Evolutionary conservation across 2,329 filamentous ascomycete genomes (phyloP).

Genomic region (Cryphonectria radicalis): DNA sequence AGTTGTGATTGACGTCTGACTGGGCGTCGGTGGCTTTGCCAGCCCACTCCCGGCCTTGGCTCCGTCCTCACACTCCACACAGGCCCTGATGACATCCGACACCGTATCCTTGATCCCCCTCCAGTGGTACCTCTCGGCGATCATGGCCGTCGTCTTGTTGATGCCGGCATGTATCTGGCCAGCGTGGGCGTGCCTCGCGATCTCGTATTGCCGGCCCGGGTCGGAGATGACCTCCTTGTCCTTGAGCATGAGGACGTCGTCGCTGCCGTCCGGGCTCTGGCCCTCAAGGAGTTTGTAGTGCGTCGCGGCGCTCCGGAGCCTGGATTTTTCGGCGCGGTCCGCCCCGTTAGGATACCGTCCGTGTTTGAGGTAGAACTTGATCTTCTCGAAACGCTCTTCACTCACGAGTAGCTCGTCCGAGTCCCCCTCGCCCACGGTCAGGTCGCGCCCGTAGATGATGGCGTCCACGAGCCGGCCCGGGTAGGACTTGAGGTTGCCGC

Average conservation of each 20-base stretch:
- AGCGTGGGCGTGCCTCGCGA: slow-evolving; percentile 77
- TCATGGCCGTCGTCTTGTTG: slow-evolving; percentile 95
- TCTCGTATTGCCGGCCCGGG: slow-evolving; percentile 86
- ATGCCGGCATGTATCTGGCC: slow-evolving; percentile 79
- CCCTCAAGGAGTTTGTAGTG: slow-evolving; percentile 85
- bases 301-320: slow-evolving; percentile 88
- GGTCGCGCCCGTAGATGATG: slow-evolving; percentile 76
- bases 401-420: slow-evolving; percentile 74
- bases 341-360: slow-evolving; percentile 91
- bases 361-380: slow-evolving; percentile 94
- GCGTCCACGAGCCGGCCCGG: slow-evolving; percentile 73
- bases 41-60: slow-evolving; percentile 53
- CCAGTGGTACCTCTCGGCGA: slow-evolving; percentile 96
- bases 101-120: slow-evolving; percentile 98
- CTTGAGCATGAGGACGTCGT: slow-evolving; percentile 89
- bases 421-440: slow-evolving; percentile 47
- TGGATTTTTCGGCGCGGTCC: slow-evolving; percentile 93
- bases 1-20: slow-evolving; percentile 12
- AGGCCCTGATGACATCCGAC: slow-evolving; percentile 91
- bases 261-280: slow-evolving; percentile 42
- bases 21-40: slow-evolving; percentile 24
- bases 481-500: slow-evolving; percentile 70
- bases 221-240: slow-evolving; percentile 97
- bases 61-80: slow-evolving; percentile 83
- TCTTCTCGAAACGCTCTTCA: slow-evolving; percentile 98